Evolutionary conservation across 2,329 filamentous ascomycete genomes (phyloP).

Genomic region (Saccharata proteae): DNA sequence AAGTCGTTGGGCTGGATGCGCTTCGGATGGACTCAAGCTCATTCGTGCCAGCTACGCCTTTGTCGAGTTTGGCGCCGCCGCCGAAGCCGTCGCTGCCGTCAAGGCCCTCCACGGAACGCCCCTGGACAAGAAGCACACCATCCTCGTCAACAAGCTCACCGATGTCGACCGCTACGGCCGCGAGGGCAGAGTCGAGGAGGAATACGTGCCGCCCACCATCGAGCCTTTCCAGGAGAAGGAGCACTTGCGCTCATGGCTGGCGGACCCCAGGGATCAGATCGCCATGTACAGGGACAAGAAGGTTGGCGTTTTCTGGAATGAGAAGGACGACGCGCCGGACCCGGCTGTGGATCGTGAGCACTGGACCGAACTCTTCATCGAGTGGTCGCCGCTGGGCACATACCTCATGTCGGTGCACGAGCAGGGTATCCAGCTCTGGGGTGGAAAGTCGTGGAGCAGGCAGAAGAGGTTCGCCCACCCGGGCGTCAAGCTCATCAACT

Average conservation of each 20-base stretch:
- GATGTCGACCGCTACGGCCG: constrained; percentile 94
- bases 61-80: constrained; percentile 85
- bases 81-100: constrained; percentile 79
- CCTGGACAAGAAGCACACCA: constrained; percentile 92
- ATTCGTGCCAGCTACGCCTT: constrained; percentile 66
- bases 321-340: constrained; percentile 83
- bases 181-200: constrained; percentile 85
- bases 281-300: constrained; percentile 86
- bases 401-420: constrained; percentile 90
- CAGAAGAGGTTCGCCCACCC: constrained; percentile 91
- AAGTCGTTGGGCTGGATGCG: constrained; percentile 22
- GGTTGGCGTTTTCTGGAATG: constrained; percentile 96
- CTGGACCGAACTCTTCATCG: constrained; percentile 97
- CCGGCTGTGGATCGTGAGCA: constrained; percentile 80
- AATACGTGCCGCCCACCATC: constrained; percentile 71
- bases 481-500: constrained; percentile 90
- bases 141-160: constrained; percentile 94
- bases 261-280: constrained; percentile 86
- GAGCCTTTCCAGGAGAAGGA: constrained; percentile 84
- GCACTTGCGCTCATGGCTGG: constrained; percentile 87
- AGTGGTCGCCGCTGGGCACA: constrained; percentile 94
- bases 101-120: constrained; percentile 76
- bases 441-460: constrained; percentile 75
- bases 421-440: constrained; percentile 96
- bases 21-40: neutral